phyloP scores from a whole-genome alignment of 192 early-diverging fungal species.

The Lunasporangiospora selenospora region DNA sequence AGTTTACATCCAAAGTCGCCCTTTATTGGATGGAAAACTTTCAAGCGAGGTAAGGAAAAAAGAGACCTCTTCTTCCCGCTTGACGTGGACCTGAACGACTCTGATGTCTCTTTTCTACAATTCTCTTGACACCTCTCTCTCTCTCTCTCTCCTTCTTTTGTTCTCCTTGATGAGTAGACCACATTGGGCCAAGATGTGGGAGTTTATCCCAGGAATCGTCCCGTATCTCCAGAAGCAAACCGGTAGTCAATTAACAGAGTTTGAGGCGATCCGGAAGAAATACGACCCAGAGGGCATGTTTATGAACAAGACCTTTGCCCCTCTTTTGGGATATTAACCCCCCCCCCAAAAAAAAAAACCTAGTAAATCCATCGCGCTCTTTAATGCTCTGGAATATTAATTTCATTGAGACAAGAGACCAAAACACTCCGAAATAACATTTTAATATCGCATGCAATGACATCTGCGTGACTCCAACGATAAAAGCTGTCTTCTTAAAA shows the following conservation, averaged over 20 bases:
- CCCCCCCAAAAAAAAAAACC: no score
- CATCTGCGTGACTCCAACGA: no score
- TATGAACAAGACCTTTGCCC: constrained; percentile 25
- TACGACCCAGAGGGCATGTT: constrained; percentile 46
- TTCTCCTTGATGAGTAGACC: constrained; percentile 8
- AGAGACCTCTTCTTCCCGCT: not conserved
- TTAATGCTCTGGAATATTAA: no score
- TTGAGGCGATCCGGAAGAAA: constrained; percentile 40
- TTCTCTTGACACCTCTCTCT: no score
- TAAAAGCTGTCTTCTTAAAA: no score
- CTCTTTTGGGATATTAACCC: constrained; percentile 16
- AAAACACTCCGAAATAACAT: no score
- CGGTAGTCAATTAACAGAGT: constrained; percentile 12
- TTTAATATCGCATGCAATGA: no score
- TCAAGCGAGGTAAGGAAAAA: constrained; percentile 27
- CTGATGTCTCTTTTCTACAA: not conserved
- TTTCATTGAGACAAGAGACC: no score
- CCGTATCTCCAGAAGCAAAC: constrained; percentile 17
- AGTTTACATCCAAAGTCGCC: constrained; percentile 35
- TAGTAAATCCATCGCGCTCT: no score
- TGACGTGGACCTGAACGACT: not conserved
- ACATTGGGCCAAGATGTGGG: constrained; percentile 51
- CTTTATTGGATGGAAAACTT: constrained; percentile 39
- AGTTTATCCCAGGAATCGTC: constrained; percentile 43
- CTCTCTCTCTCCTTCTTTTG: not conserved